These are phyloP conservation scores for Penicillium sp. DNA, from an alignment of 2,329 filamentous ascomycete genomes.

Conservation along the genomic window DNA sequence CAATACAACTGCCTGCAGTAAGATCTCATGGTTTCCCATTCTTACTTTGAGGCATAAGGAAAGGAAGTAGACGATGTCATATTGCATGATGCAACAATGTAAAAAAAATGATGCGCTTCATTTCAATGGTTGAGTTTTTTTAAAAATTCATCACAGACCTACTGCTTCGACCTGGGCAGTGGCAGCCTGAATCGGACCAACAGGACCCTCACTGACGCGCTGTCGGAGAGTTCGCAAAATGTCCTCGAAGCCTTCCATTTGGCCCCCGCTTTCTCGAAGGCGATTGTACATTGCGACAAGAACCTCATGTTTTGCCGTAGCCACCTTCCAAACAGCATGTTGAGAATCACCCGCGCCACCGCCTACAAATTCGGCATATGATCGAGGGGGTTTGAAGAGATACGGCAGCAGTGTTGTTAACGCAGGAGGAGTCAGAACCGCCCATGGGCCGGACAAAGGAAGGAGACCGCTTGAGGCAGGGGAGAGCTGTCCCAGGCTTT, in stretches of 20 bases:
- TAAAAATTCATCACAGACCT: conserved; percentile 31
- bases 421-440: conserved; percentile 57
- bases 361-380: conserved; percentile 62
- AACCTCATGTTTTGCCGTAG: conserved; percentile 61
- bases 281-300: conserved; percentile 53
- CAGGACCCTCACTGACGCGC: conserved; percentile 48
- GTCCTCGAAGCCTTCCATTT: conserved; percentile 43
- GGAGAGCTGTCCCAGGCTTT: conserved; percentile 41
- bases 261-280: conserved; percentile 44
- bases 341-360: conserved; percentile 60
- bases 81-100: too few relatives aligned
- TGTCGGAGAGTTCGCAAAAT: conserved; percentile 46
- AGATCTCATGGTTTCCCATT: too few relatives aligned
- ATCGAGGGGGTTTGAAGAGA: conserved; percentile 60
- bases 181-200: conserved; percentile 41
- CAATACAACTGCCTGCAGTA: background rate
- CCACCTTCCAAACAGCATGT: conserved; percentile 61
- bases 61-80: background rate
- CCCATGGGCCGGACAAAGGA: conserved; percentile 53
- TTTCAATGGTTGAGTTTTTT: conserved; percentile 7
- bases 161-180: conserved; percentile 43
- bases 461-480: conserved; percentile 41
- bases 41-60: background rate
- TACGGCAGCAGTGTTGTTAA: conserved; percentile 58
- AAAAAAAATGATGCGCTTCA: background rate